phyloP scores from a whole-genome alignment of 2,329 filamentous ascomycete species.

The Diaporthe caulivora region DNA sequence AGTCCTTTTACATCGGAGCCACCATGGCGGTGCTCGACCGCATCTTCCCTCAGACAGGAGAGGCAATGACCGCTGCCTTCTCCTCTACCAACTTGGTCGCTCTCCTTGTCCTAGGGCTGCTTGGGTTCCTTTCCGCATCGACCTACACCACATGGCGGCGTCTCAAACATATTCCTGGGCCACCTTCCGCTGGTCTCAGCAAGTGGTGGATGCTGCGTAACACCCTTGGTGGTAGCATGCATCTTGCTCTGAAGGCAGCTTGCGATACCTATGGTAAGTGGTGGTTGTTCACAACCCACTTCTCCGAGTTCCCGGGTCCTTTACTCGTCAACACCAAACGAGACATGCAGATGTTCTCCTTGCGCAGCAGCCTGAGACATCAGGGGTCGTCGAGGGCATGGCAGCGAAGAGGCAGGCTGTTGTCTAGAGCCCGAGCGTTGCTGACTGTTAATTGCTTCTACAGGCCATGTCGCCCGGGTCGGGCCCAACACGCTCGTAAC shows the following conservation, averaged over 20 bases:
- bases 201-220: slow-evolving; percentile 48
- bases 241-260: slow-evolving; percentile 44
- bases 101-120: slow-evolving; percentile 37
- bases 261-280: slow-evolving; percentile 45
- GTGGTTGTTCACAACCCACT: slow-evolving; percentile 1
- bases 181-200: slow-evolving; percentile 43
- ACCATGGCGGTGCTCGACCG: slow-evolving; percentile 37
- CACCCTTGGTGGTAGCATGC: slow-evolving; percentile 45
- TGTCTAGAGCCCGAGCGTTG: neutral
- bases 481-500: slow-evolving; percentile 47
- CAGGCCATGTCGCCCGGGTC: slow-evolving; percentile 45
- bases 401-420: slow-evolving; percentile 1
- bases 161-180: slow-evolving; percentile 46
- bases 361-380: slow-evolving; percentile 35
- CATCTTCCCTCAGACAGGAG: slow-evolving; percentile 23
- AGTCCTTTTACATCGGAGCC: neutral
- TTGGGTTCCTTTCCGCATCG: slow-evolving; percentile 40
- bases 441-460: slow-evolving; percentile 2
- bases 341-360: slow-evolving; percentile 38
- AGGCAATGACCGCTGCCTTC: slow-evolving; percentile 2
- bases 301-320: slow-evolving; percentile 26
- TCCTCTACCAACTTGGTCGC: slow-evolving; percentile 27
- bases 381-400: slow-evolving; percentile 5
- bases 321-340: slow-evolving; percentile 34
- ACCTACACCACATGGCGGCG: slow-evolving; percentile 44